Evolutionary conservation across 176 grass and related monocot genomes (phyloP).

Genomic region (Hyparrhenia diplandra): DNA sequence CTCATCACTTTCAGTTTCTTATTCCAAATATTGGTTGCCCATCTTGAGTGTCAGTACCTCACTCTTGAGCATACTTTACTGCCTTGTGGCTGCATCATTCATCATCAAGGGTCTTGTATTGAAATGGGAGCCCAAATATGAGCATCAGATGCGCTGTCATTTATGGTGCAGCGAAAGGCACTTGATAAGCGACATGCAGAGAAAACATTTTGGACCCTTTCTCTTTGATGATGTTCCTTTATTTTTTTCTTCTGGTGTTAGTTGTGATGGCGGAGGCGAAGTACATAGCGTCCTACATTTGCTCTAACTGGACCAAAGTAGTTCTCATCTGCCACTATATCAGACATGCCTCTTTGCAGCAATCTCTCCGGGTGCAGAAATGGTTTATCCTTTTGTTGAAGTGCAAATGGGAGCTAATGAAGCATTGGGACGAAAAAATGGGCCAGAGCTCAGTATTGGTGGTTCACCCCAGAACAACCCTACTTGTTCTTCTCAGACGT

Average conservation of each 20-base stretch:
- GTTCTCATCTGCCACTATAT: neutral
- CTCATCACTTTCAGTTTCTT: conserved; percentile 5
- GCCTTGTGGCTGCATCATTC: neutral
- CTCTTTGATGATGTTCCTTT: neutral
- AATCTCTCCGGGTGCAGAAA: neutral
- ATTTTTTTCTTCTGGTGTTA: neutral
- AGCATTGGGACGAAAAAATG: neutral
- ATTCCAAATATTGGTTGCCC: neutral
- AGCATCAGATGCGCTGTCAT: neutral
- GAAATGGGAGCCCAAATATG: neutral
- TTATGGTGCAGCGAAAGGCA: neutral
- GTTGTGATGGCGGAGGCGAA: neutral
- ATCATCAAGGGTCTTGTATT: neutral
- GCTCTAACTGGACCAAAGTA: conserved; percentile 13
- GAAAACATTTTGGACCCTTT: neutral
- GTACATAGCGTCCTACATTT: neutral
- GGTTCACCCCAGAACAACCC: neutral
- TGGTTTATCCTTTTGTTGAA: neutral
- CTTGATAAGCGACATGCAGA: neutral
- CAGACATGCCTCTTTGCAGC: neutral
- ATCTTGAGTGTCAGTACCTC: neutral
- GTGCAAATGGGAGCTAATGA: neutral
- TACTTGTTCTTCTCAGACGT: neutral
- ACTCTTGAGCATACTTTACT: neutral
- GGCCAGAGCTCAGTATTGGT: neutral